Conservation (phyloP, 2,329 filamentous ascomycete genomes). For the Sclerotinia sclerotiorum region DNA sequence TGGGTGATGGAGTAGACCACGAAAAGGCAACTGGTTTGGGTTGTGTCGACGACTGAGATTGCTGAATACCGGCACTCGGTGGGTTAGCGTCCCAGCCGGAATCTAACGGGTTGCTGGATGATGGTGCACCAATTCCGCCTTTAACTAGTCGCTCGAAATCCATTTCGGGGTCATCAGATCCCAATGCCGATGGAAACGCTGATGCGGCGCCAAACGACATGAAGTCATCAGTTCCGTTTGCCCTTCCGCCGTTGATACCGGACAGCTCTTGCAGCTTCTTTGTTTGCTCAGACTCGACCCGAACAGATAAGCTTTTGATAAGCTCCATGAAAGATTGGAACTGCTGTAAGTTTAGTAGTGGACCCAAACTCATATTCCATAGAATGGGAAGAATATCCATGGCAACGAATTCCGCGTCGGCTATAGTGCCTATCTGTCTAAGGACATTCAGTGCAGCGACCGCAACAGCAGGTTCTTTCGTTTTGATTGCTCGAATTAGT, state of each 20-base stretch:
- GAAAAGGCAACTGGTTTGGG: slow-evolving; percentile 54
- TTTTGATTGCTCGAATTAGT: slow-evolving; percentile 88
- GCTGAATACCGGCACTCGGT: slow-evolving; percentile 41
- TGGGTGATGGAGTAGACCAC: slow-evolving; percentile 61
- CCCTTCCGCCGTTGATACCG: slow-evolving; percentile 53
- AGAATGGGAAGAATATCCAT: slow-evolving; percentile 86
- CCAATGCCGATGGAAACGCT: slow-evolving; percentile 53
- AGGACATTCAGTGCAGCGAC: slow-evolving; percentile 86
- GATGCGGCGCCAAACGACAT: slow-evolving; percentile 67
- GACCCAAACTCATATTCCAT: slow-evolving; percentile 89
- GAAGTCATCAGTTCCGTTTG: slow-evolving; percentile 61
- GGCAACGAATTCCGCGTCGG: slow-evolving; percentile 71
- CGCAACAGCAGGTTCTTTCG: slow-evolving; percentile 97
- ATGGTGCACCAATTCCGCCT: slow-evolving; percentile 52
- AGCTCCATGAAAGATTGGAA: slow-evolving; percentile 89
- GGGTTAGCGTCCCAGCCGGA: slow-evolving; percentile 52
- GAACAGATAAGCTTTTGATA: slow-evolving; percentile 75
- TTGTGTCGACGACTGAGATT: slow-evolving; percentile 41
- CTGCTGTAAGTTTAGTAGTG: slow-evolving; percentile 80
- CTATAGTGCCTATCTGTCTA: slow-evolving; percentile 63
- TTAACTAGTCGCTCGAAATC: slow-evolving; percentile 92
- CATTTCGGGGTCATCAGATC: slow-evolving; percentile 66
- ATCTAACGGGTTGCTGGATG: slow-evolving; percentile 46
- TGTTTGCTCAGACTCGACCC: slow-evolving; percentile 85
- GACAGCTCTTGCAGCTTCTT: slow-evolving; percentile 84